Evolutionary conservation across 2,329 filamentous ascomycete genomes (phyloP), one percentile per base, ranked within the genome.

Genomic region (Coniosporium tulheliwenetii): DNA sequence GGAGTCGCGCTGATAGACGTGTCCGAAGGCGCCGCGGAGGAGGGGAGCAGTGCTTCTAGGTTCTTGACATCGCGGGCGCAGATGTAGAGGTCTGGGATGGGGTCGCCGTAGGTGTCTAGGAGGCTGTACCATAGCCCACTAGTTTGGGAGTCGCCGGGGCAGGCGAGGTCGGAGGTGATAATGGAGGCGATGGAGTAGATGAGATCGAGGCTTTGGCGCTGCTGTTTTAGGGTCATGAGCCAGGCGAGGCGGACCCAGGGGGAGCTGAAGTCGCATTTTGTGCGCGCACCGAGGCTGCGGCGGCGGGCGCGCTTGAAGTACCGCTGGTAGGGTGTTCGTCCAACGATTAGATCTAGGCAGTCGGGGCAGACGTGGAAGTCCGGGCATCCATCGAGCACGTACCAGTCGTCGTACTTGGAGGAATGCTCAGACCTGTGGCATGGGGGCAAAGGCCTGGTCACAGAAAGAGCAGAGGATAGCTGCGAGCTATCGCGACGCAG

Each of bases 191-290:
- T 68, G 32, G 73, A 71, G 43, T 80, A 74, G 29, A 95, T 67
- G 5, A 93, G 62, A 10, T 73, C 71, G 34, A 91, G 62, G 47
- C 85, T 77, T 2, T 71, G 66, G 13, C 73, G 66, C 10, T 75
- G 63, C 48, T 84, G 75, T 57, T 86, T 85, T 40, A 82, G 64
- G 2, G 79, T 87, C 46, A 93, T 69, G 2, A 87, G 69, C 76
- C 82, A 93, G 1, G 86, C 86, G 33, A 94, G 76, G 26, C 84
- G 77, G 50, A 85, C 80, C 85, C 86, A 95, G 1, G 80, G 75
- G 10, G 75, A 71, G 29, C 83, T 84, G 58, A 95, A 85, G 47
- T 86, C 80, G 61, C 89, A 96, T 37, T 71, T 67, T 7, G 83
- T 69, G 37, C 73, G 67, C 34, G 69, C 65, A 10, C 73, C 70